phyloP scores from a whole-genome alignment of 805 yeast species.

The Wickerhamiella kurtzmanii region DNA sequence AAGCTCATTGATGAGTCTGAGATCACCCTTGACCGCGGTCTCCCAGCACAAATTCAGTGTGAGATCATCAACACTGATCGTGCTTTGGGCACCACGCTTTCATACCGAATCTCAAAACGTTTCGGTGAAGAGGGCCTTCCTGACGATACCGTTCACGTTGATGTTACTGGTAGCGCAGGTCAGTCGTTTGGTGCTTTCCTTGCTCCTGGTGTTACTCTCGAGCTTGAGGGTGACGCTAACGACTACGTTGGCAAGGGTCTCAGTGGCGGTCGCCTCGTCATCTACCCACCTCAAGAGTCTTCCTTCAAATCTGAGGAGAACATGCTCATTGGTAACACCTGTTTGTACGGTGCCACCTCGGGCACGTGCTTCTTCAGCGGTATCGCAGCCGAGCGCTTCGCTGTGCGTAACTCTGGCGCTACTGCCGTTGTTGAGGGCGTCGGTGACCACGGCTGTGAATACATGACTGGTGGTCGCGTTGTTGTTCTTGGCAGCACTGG shows the following conservation, averaged over 20 bases:
- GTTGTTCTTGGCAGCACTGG: conserved; percentile 86
- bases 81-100: conserved; percentile 86
- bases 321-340: conserved; percentile 92
- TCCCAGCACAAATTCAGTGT: conserved; percentile 88
- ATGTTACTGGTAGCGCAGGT: conserved; percentile 87
- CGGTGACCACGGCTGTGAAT: conserved; percentile 98
- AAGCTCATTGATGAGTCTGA: conserved; percentile 94
- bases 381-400: conserved; percentile 96
- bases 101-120: conserved; percentile 83
- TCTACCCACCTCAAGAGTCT: conserved; percentile 80
- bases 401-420: conserved; percentile 97
- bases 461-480: conserved; percentile 98
- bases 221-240: conserved; percentile 92
- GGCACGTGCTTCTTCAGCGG: conserved; percentile 92
- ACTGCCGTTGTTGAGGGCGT: conserved; percentile 92
- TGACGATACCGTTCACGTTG: conserved; percentile 89
- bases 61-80: conserved; percentile 93
- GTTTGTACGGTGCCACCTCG: conserved; percentile 94
- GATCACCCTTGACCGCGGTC: conserved; percentile 86
- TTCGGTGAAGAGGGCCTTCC: conserved; percentile 92
- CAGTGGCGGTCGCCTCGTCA: conserved; percentile 86
- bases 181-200: conserved; percentile 97
- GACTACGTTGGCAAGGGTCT: conserved; percentile 97
- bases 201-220: conserved; percentile 90
- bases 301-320: conserved; percentile 89